Conservation (phyloP, 2,329 filamentous ascomycete species). For the Paraconiothyrium brasiliense region DNA sequence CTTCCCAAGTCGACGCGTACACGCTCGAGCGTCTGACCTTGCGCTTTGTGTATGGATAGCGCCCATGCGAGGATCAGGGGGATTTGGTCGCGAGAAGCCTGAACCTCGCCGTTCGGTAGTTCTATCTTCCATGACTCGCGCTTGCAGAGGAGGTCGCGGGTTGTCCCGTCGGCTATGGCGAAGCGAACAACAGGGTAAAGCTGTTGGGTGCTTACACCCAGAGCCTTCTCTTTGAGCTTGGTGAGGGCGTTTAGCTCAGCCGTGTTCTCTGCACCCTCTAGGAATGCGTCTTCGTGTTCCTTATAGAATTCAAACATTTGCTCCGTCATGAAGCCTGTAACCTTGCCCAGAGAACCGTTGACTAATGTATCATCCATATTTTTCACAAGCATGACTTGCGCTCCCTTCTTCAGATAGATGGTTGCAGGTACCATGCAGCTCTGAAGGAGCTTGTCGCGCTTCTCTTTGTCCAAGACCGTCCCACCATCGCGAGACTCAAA, state of each 20-base stretch:
- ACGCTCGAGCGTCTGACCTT: slow-evolving; percentile 90
- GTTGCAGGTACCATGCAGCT: slow-evolving; percentile 93
- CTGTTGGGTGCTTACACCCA: slow-evolving; percentile 60
- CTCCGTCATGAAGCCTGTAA: slow-evolving; percentile 81
- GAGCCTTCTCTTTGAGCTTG: slow-evolving; percentile 55
- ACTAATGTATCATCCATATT: slow-evolving; percentile 95
- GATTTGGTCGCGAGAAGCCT: slow-evolving; percentile 78
- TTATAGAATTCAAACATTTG: slow-evolving; percentile 67
- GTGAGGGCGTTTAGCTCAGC: slow-evolving; percentile 59
- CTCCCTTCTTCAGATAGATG: slow-evolving; percentile 85
- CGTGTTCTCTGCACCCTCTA: slow-evolving; percentile 56
- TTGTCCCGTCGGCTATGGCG: slow-evolving; percentile 77
- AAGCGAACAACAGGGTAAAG: slow-evolving; percentile 89
- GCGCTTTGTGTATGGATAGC: slow-evolving; percentile 96
- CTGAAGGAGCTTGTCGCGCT: slow-evolving; percentile 79
- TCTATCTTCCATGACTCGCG: slow-evolving; percentile 97
- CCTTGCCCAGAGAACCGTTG: slow-evolving; percentile 91
- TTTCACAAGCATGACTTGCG: slow-evolving; percentile 99
- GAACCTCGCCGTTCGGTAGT: slow-evolving; percentile 91
- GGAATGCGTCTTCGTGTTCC: slow-evolving; percentile 66
- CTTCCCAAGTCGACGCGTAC: slow-evolving; percentile 93
- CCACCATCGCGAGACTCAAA: slow-evolving; percentile 83
- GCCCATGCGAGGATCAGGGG: slow-evolving; percentile 97
- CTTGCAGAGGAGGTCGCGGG: slow-evolving; percentile 79
- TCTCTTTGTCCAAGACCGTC: slow-evolving; percentile 67